Evolutionary conservation across 2,329 filamentous ascomycete species (phyloP), one percentile per base, ranked within the genome.

Genomic region (Pestalotiopsis sp.): DNA sequence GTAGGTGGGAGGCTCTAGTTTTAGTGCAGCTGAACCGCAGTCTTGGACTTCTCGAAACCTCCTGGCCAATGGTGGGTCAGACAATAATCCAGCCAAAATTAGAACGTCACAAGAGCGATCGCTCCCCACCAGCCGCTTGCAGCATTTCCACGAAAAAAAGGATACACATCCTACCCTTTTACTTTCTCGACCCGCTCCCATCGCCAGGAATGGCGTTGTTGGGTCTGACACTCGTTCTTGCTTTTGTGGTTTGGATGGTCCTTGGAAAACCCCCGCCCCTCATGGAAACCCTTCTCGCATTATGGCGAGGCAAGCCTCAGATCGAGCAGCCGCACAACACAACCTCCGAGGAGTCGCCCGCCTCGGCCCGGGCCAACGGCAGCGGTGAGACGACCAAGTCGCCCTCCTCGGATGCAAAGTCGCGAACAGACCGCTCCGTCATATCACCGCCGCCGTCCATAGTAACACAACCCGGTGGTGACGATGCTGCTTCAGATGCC

Each of bases 171-270:
- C 45, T 20, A 52, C 11, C 57, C 57, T 14, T 27, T 27, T 36
- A 25, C 57, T 17, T 59, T 59, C 57, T 27, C 57, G 25, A 62
- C 27, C 25, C 59, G 17, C 31, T 5, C 25, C 13, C 38, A 52
- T 49, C 39, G 36, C 20, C 61, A 17, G 38, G 61, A 52, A 90
- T 90, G 88, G 86, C 82, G 71, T 77, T 89, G 74, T 74, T 91
- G 70, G 89, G 87, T 71, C 79, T 91, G 71, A 89, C 89, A n/a
- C 81, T 92, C 71, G 82, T 91, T 74, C 77, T 91, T 71, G 89
- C 86, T 58, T 89, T 89, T 0, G 80, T 91, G 67, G 83, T 90
- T 60, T 87, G 86, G 74, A 78, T 91, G 71, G 80, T 86, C 73
- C 82, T 90, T 70, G 57, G 57, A 3, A 84, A 84, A 56, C 85